Percentiles rank a stretch among this genome's conserved stretches.
These are phyloP conservation scores for Hericium coralloides DNA, from an alignment of 768 basidiomycete species.

Conservation along the genomic window DNA sequence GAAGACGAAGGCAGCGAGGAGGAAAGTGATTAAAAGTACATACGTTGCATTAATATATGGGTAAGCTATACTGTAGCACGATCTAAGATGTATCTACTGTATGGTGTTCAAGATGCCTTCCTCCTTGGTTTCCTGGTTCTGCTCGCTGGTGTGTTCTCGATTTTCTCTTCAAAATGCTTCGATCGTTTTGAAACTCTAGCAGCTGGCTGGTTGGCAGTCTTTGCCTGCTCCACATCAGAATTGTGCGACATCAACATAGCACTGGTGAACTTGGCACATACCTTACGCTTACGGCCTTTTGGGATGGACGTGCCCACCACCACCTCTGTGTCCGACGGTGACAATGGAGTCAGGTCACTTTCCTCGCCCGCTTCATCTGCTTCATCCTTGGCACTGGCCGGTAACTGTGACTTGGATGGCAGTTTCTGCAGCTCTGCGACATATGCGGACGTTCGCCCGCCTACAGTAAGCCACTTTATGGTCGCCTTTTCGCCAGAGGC, in stretches of 20 bases:
- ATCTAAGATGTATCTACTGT: background rate
- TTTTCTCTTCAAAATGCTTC: background rate
- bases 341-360: constrained; percentile 19
- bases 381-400: background rate
- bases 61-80: background rate
- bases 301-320: constrained; percentile 8
- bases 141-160: background rate
- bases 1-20: constrained; percentile 41
- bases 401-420: background rate
- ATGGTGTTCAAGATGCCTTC: background rate
- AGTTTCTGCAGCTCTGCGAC: constrained; percentile 52
- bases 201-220: too few species aligned
- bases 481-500: constrained; percentile 63
- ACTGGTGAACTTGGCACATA: background rate
- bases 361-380: constrained; percentile 6
- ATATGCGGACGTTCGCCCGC: constrained; percentile 69
- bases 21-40: constrained; percentile 10
- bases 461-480: constrained; percentile 66
- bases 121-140: background rate
- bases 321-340: constrained; percentile 13
- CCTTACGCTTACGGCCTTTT: constrained; percentile 12
- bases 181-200: too few species aligned
- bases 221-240: too few species aligned
- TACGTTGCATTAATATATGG: background rate
- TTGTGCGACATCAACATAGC: too few species aligned